These are phyloP conservation scores for Rhizopogon salebrosus DNA, from an alignment of 768 basidiomycete genomes.

Conservation along the genomic window DNA sequence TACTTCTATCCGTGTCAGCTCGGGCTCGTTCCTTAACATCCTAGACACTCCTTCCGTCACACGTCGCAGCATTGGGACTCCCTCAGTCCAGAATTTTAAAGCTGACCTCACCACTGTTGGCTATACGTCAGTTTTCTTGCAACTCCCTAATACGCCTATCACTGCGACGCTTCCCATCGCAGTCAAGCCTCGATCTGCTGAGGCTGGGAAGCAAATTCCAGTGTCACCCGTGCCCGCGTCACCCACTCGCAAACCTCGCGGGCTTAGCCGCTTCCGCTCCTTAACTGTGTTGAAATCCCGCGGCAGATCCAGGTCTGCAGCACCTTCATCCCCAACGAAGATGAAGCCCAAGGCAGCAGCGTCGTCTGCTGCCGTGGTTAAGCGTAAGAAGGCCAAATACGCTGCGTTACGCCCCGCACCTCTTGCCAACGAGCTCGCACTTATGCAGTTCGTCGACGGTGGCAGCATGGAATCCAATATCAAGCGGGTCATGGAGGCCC, in stretches of 20 bases:
- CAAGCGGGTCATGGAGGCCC: constrained; percentile 48
- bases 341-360: constrained; percentile 15
- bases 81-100: constrained; percentile 41
- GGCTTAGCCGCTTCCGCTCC: constrained; percentile 45
- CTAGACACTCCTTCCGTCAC: constrained; percentile 35
- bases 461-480: constrained; percentile 53
- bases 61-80: constrained; percentile 27
- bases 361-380: constrained; percentile 31
- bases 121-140: constrained; percentile 63
- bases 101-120: constrained; percentile 56
- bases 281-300: constrained; percentile 43
- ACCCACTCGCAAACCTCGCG: constrained; percentile 17
- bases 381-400: constrained; percentile 52
- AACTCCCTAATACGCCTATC: constrained; percentile 46
- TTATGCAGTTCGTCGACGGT: constrained; percentile 68
- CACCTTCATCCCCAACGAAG: constrained; percentile 22
- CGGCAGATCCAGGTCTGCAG: constrained; percentile 31
- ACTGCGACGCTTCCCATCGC: constrained; percentile 15
- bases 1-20: constrained; percentile 32
- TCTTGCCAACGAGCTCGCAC: constrained; percentile 58
- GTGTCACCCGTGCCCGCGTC: constrained; percentile 6
- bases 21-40: constrained; percentile 45
- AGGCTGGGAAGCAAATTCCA: constrained; percentile 13
- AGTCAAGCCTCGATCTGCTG: constrained; percentile 4
- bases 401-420: constrained; percentile 36